Percentiles rank a stretch among this genome's conserved stretches.
phyloP scores from a whole-genome alignment of 2,329 filamentous ascomycete species.

The Fusarium keratoplasticum region DNA sequence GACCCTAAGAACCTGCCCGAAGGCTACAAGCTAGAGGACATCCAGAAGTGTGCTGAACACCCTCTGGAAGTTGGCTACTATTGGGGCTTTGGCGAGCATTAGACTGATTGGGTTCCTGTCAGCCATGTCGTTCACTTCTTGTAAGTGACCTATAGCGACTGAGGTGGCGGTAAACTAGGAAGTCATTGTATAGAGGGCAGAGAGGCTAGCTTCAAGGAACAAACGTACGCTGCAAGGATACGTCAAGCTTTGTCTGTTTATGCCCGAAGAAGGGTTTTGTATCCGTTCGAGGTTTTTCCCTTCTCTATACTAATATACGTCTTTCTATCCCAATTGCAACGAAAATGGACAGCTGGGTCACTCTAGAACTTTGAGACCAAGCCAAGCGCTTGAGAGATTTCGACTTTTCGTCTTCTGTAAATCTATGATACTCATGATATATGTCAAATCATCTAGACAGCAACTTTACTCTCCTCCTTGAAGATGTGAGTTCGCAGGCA shows the following conservation, averaged over 20 bases:
- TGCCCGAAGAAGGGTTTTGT: neutral
- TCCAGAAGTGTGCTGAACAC: constrained; percentile 27
- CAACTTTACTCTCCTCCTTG: neutral
- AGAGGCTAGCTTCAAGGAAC: neutral
- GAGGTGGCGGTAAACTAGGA: neutral
- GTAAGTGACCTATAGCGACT: neutral
- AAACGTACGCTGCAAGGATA: neutral
- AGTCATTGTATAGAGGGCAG: too few relatives aligned
- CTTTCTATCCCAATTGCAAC: neutral
- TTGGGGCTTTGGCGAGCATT: constrained; percentile 29
- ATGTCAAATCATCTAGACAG: neutral
- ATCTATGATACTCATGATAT: neutral
- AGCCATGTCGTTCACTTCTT: constrained; percentile 1
- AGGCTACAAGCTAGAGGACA: neutral
- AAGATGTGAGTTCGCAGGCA: neutral
- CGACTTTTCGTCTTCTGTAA: neutral
- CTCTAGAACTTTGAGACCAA: neutral
- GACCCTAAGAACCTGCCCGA: constrained; percentile 20
- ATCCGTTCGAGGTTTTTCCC: neutral
- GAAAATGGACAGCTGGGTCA: neutral
- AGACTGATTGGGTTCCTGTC: constrained; percentile 23
- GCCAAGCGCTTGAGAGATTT: neutral
- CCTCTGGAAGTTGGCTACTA: constrained; percentile 23
- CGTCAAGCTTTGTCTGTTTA: neutral
- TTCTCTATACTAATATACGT: neutral